Evolutionary conservation across 495 filamentous ascomycete genomes (phyloP).

Genomic region (Hypoxylon cercidicola): DNA sequence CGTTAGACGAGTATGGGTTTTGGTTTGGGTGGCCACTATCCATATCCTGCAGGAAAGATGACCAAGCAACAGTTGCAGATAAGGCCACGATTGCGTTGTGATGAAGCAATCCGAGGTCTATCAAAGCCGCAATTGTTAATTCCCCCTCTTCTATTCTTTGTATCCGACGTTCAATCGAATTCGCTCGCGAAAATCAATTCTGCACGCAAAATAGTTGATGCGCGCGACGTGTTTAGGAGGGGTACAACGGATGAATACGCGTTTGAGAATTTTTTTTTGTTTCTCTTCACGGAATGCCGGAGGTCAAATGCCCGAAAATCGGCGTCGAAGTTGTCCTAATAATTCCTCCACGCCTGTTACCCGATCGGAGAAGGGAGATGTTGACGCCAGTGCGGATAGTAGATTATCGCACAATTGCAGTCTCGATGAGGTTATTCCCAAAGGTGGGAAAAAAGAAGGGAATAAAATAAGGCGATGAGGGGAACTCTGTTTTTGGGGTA

Average conservation of each 20-base stretch:
- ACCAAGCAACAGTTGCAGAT: constrained; percentile 33
- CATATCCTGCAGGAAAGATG: constrained; percentile 42
- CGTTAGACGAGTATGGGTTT: constrained; percentile 48
- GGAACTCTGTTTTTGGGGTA: constrained; percentile 49
- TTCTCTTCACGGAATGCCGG: constrained; percentile 16
- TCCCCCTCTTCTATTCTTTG: constrained; percentile 22
- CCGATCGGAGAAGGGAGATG: constrained; percentile 38
- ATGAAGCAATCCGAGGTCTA: constrained; percentile 42
- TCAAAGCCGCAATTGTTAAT: constrained; percentile 21
- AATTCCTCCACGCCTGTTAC: constrained; percentile 48
- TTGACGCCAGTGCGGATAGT: constrained; percentile 44
- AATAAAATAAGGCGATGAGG: constrained; percentile 42
- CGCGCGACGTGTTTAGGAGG: constrained; percentile 31
- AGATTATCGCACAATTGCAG: constrained; percentile 38
- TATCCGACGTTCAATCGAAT: constrained; percentile 23
- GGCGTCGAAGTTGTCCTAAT: constrained; percentile 33
- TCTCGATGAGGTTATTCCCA: constrained; percentile 34
- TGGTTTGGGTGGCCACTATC: constrained; percentile 46
- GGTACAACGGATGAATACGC: constrained; percentile 23
- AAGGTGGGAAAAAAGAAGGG: constrained; percentile 23
- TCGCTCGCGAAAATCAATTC: constrained; percentile 9
- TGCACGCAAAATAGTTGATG: constrained; percentile 22
- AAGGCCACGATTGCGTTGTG: constrained; percentile 42
- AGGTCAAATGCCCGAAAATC: constrained; percentile 23
- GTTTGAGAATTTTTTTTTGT: constrained; percentile 17